A percentile compares a stretch with the other conserved stretches of the same genome.
Evolutionary conservation across 305 asterid species (phyloP).

Genomic region (Solanum chacoense): DNA sequence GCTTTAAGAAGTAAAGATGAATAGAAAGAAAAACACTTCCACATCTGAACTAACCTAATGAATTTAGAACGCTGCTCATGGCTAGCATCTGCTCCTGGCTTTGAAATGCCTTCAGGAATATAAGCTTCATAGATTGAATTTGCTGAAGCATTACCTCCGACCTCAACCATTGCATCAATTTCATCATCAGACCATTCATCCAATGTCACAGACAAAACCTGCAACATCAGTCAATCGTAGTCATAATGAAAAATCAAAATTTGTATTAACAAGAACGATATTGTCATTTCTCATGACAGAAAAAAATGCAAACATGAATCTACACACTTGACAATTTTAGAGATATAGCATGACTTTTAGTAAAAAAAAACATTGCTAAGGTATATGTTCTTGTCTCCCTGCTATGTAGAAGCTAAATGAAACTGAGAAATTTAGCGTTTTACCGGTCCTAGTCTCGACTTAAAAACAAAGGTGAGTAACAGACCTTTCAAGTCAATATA

Average conservation of each 20-base stretch:
- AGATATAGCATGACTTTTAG: neutral
- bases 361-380: neutral
- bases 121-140: constrained; percentile 97
- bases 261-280: neutral
- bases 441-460: neutral
- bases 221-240: constrained; percentile 4
- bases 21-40: neutral
- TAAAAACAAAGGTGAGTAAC: neutral
- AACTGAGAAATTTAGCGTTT: neutral
- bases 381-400: neutral
- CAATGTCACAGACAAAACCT: constrained; percentile 92
- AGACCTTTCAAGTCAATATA: neutral
- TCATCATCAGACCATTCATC: constrained; percentile 97
- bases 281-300: neutral
- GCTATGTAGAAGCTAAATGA: neutral
- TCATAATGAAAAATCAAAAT: neutral
- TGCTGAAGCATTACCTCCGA: constrained; percentile 90
- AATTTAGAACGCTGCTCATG: constrained; percentile 64
- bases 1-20: neutral
- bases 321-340: neutral
- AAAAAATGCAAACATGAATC: neutral
- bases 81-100: constrained; percentile 76
- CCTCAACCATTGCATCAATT: constrained; percentile 79
- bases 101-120: constrained; percentile 67
- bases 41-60: constrained; percentile 43